Base-by-base conservation (phyloP, 257 asterid genomes). In the Euphrasia confusa region DNA sequence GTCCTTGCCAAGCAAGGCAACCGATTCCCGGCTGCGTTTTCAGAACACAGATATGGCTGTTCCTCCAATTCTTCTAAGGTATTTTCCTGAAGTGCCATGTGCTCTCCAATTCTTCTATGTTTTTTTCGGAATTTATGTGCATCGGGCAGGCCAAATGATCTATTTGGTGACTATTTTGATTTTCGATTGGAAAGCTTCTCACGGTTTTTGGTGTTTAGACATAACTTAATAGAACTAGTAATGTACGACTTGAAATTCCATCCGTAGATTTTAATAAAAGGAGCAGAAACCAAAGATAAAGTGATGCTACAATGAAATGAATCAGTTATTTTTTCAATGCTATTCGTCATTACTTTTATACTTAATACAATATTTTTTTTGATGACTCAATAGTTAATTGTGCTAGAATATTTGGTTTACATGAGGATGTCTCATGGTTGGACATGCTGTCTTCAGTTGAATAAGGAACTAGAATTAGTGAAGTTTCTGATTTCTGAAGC, bases 11-110 rank as follows among this genome's bases (percentile, higher is more conserved):
- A 81, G 55, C 70, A 71, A 55, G 87, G 79, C 71, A 73, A 61
- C 61, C 81, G 81, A 75, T 65, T 77, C 54, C 77, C 76, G 61
- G 87, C 82, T 71, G 66, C 68, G 33, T 69, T 72, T 71, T 50
- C 97, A 9, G 60, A 78, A 33, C 96, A 96, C 24, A 52, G 75
- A 54, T 75, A 75, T 79, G 63, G 94, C 72, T 93, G 99, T 74
- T 71, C 89, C 54, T 42, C 62, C 57, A 75, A 83, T 14, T 78
- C 96, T 35, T 65, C 88, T 8, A 75, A 72, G 83, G 99, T 93
- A 71, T 14, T 67, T 63, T 45, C 35, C 47, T 63, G 28, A 8
- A 40, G 64, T 33, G 45, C 5, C 24, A n/a, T 56, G 50, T 45
- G 6, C 32, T 60, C 63, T 27, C 24, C 37, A 53, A 30, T 7